These are phyloP conservation scores for Tetraselmis striata DNA, from an alignment of 139 green algal species.

Conservation along the genomic window DNA sequence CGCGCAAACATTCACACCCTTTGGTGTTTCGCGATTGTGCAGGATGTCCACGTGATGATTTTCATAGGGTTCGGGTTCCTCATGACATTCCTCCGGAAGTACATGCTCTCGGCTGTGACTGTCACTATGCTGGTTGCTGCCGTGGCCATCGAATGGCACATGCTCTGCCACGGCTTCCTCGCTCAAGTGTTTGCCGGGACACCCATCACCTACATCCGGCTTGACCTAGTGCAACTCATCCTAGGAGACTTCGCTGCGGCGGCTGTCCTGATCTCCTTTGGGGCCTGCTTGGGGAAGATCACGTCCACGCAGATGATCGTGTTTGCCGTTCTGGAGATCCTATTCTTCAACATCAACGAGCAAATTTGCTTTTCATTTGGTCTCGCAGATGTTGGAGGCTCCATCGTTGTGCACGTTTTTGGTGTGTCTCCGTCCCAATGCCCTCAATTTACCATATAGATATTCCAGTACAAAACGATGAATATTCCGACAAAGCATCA, in stretches of 20 bases:
- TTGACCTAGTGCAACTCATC: slow-evolving; percentile 51
- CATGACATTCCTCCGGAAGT: slow-evolving; percentile 55
- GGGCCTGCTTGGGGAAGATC: slow-evolving; percentile 52
- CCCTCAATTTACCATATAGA: no score
- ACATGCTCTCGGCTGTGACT: slow-evolving; percentile 39
- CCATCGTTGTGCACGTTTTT: slow-evolving; percentile 44
- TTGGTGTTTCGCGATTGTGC: no score
- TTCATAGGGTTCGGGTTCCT: slow-evolving; percentile 45
- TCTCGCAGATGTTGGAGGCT: slow-evolving; percentile 23
- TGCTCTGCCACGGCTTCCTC: slow-evolving; percentile 16
- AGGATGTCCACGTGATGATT: not conserved
- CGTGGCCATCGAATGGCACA: slow-evolving; percentile 40
- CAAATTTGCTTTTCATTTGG: not conserved
- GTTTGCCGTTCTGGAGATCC: slow-evolving; percentile 43
- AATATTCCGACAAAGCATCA: no score
- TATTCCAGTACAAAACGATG: no score
- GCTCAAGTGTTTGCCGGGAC: slow-evolving; percentile 20
- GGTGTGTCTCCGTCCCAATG: no score
- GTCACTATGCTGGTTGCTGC: slow-evolving; percentile 50
- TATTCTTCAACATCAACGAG: slow-evolving; percentile 33
- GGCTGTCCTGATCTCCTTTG: slow-evolving; percentile 58
- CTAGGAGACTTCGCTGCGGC: slow-evolving; percentile 44
- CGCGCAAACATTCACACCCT: no score
- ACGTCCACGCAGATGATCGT: slow-evolving; percentile 44
- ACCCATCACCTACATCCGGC: slow-evolving; percentile 20